Percentiles rank a stretch among this genome's conserved stretches.
Evolutionary conservation across 2,329 filamentous ascomycete genomes (phyloP).

Genomic region (Colletotrichum sp.): DNA sequence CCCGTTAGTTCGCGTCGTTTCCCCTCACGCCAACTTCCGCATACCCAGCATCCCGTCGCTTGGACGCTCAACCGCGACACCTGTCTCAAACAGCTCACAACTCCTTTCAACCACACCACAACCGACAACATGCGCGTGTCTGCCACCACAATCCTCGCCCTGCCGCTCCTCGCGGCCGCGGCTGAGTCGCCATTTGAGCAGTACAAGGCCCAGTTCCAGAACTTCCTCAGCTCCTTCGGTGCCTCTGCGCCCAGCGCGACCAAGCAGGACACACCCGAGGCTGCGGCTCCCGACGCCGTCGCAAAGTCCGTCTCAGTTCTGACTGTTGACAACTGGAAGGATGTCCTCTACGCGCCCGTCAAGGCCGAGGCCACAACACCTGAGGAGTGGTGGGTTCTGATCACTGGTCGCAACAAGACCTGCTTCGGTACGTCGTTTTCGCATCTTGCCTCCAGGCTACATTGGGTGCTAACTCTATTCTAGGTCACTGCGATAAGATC

Average conservation of each 20-base stretch:
- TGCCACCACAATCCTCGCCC: slow-evolving; percentile 53
- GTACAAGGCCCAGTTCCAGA: slow-evolving; percentile 68
- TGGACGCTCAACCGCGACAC: slow-evolving; percentile 15
- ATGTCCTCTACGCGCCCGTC: slow-evolving; percentile 68
- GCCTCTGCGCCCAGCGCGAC: slow-evolving; percentile 57
- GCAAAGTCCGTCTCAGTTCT: slow-evolving; percentile 55
- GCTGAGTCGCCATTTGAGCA: slow-evolving; percentile 58
- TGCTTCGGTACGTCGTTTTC: slow-evolving; percentile 61
- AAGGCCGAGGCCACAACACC: slow-evolving; percentile 63
- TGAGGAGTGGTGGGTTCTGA: slow-evolving; percentile 78
- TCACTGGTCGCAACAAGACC: slow-evolving; percentile 80
- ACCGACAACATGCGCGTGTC: slow-evolving; percentile 61
- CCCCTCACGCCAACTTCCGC: slow-evolving; percentile 9
- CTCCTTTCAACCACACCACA: slow-evolving; percentile 16
- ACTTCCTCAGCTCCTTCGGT: slow-evolving; percentile 65
- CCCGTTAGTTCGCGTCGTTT: background rate
- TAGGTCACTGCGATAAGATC: slow-evolving; percentile 69
- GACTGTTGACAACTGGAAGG: slow-evolving; percentile 74
- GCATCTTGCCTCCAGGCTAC: slow-evolving; percentile 12
- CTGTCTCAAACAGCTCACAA: background rate
- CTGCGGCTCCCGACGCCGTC: slow-evolving; percentile 45
- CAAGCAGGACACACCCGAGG: slow-evolving; percentile 42
- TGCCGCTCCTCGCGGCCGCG: slow-evolving; percentile 60
- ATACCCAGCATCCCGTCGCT: background rate
- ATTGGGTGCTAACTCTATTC: slow-evolving; percentile 20